phyloP scores from a whole-genome alignment of 257 asterid species.

The Verbena officinalis region DNA sequence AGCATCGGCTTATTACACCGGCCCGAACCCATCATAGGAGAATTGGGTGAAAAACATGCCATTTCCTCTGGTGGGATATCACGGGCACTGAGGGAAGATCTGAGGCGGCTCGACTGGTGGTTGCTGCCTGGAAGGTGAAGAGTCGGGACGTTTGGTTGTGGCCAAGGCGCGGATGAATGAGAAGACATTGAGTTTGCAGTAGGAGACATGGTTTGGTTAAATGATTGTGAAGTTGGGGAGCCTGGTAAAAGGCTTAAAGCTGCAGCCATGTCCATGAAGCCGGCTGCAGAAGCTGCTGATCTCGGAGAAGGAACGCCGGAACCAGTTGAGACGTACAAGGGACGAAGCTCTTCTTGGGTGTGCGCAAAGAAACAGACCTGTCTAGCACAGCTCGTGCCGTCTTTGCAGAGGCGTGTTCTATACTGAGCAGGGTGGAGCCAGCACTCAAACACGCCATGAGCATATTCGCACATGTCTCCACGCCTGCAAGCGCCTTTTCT shows the following conservation, averaged over 20 bases:
- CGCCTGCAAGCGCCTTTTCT: constrained; percentile 77
- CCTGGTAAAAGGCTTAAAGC: constrained; percentile 69
- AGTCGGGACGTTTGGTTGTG: constrained; percentile 75
- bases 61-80: constrained; percentile 59
- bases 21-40: constrained; percentile 45
- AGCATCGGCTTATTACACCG: constrained; percentile 48
- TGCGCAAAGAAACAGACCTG: constrained; percentile 85
- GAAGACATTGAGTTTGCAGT: constrained; percentile 54
- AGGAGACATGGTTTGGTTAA: constrained; percentile 69
- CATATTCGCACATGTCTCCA: constrained; percentile 83
- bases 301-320: constrained; percentile 79
- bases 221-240: constrained; percentile 75
- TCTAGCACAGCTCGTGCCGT: constrained; percentile 68
- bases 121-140: constrained; percentile 80
- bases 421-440: constrained; percentile 94
- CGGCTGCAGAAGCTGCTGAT: constrained; percentile 59
- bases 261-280: constrained; percentile 81
- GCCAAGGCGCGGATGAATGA: constrained; percentile 57
- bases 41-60: constrained; percentile 51
- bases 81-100: constrained; percentile 75
- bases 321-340: constrained; percentile 71
- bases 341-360: constrained; percentile 73
- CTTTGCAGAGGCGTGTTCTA: constrained; percentile 72
- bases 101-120: constrained; percentile 78
- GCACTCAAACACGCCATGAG: constrained; percentile 83